Conservation (phyloP, 768 basidiomycete species). For the Leccinellum rugosiceps region DNA sequence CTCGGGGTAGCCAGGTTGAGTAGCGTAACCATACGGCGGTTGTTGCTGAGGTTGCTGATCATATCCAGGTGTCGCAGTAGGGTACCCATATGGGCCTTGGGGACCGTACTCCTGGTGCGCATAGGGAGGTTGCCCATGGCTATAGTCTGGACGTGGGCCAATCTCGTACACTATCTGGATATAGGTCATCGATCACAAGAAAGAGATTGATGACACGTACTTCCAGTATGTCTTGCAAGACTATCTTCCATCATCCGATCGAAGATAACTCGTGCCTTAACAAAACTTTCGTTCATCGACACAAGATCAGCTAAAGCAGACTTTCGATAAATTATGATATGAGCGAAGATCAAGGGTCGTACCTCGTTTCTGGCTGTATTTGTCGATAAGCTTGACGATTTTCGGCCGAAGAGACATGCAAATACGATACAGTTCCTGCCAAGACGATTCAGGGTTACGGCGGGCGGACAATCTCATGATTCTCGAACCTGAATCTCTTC, state of each 20-base stretch:
- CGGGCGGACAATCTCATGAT: background rate
- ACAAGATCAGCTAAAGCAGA: slow-evolving; percentile 74
- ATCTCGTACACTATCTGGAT: slow-evolving; percentile 49
- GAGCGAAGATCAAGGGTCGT: slow-evolving; percentile 6
- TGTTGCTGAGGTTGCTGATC: slow-evolving; percentile 38
- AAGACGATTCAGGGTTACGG: slow-evolving; percentile 1
- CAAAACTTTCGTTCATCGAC: slow-evolving; percentile 92
- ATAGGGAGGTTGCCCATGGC: slow-evolving; percentile 23
- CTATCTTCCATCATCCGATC: slow-evolving; percentile 94
- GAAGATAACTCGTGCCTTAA: slow-evolving; percentile 84
- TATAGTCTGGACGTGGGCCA: slow-evolving; percentile 29
- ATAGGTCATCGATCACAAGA: slow-evolving; percentile 6
- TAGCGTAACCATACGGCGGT: slow-evolving; percentile 25
- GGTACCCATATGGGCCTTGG: slow-evolving; percentile 48
- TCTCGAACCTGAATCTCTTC: slow-evolving; percentile 77
- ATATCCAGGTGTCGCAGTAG: slow-evolving; percentile 33
- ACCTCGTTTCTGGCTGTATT: slow-evolving; percentile 92
- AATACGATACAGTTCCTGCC: slow-evolving; percentile 83
- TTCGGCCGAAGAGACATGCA: slow-evolving; percentile 89
- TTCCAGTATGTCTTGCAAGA: slow-evolving; percentile 66
- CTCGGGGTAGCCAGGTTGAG: slow-evolving; percentile 25
- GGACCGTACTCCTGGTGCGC: slow-evolving; percentile 34
- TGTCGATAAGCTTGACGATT: slow-evolving; percentile 95
- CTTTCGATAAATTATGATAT: background rate
- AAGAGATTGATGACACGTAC: slow-evolving; percentile 33